Conservation (phyloP, 495 filamentous ascomycete genomes). For the Pyrenula massariospora region DNA sequence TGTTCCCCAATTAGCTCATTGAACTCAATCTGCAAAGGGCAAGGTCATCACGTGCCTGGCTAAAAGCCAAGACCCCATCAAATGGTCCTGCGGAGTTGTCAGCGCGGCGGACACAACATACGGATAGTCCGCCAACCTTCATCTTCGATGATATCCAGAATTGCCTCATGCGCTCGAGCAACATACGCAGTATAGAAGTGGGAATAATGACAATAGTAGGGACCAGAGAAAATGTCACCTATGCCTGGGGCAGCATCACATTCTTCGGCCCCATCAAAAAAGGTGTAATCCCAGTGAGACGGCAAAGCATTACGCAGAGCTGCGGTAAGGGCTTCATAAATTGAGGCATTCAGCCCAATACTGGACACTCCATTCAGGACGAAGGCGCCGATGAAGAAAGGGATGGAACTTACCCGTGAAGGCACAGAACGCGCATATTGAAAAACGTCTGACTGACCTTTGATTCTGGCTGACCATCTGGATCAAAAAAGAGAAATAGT, state of each 20-base stretch:
- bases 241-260: neutral
- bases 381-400: neutral
- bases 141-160: neutral
- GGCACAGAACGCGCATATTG: neutral
- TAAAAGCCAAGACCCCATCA: conserved; percentile 49
- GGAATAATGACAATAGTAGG: neutral
- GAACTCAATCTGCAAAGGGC: neutral
- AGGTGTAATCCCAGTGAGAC: neutral
- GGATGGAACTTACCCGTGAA: neutral
- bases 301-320: neutral
- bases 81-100: conserved; percentile 31
- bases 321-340: neutral
- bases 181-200: neutral
- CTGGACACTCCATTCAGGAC: neutral
- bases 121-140: neutral
- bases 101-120: neutral
- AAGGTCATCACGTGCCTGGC: conserved; percentile 24
- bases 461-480: too few species aligned
- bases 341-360: neutral
- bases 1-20: neutral
- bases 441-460: neutral
- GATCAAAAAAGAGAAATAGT: too few species aligned
- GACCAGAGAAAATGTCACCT: neutral
- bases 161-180: neutral
- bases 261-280: neutral